A percentile compares a stretch with the other conserved stretches of the same genome.
Conservation (phyloP, 768 basidiomycete genomes). For the Lentinula sp. region DNA sequence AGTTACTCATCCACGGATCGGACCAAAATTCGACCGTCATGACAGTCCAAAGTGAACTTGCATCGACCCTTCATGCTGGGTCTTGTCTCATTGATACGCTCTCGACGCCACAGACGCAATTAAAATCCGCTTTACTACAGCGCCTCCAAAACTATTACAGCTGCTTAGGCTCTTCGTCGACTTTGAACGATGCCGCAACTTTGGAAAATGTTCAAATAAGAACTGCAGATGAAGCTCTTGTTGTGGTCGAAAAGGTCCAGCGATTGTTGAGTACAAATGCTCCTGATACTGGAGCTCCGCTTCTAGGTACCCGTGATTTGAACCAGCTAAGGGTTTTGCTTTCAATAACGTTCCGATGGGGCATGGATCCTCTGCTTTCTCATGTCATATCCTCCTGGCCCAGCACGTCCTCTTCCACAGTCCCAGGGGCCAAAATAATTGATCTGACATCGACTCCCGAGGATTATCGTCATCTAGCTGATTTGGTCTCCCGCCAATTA, state of each 20-base stretch:
- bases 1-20: neutral
- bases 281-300: conserved; percentile 18
- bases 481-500: conserved; percentile 38
- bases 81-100: conserved; percentile 2
- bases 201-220: conserved; percentile 40
- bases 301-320: conserved; percentile 65
- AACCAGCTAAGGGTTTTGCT: conserved; percentile 55
- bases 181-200: conserved; percentile 14
- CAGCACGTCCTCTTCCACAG: conserved; percentile 13
- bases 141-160: conserved; percentile 36
- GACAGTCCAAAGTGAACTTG: neutral
- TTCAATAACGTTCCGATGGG: conserved; percentile 71
- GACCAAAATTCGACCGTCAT: neutral
- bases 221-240: conserved; percentile 53
- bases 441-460: conserved; percentile 37
- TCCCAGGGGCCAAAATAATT: conserved; percentile 29
- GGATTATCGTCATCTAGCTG: conserved; percentile 37
- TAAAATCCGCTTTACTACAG: conserved; percentile 30
- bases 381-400: conserved; percentile 37
- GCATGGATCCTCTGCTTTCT: conserved; percentile 45
- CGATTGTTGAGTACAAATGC: conserved; percentile 25
- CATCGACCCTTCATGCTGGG: neutral
- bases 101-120: conserved; percentile 13
- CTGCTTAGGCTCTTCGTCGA: conserved; percentile 14
- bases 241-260: conserved; percentile 43